Conservation (phyloP, 768 basidiomycete genomes). For the Myochromella boudieri region DNA sequence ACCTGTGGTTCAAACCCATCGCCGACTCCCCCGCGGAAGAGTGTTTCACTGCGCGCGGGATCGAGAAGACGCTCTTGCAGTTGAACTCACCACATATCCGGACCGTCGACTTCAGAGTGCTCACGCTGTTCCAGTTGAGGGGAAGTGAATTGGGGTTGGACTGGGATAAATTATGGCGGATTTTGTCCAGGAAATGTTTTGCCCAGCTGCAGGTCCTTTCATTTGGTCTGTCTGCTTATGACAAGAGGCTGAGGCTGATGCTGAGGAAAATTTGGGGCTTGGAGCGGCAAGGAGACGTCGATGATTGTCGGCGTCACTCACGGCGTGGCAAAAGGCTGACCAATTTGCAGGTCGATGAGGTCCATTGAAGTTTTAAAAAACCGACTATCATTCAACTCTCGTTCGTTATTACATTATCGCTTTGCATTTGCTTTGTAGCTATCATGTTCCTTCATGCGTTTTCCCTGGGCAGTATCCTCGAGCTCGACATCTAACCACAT, state of each 20-base stretch:
- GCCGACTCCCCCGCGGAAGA: constrained; percentile 14
- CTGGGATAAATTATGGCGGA: constrained; percentile 17
- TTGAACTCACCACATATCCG: constrained; percentile 15
- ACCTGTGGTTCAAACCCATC: constrained; percentile 20
- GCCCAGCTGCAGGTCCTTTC: constrained; percentile 10
- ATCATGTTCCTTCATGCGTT: too few species aligned
- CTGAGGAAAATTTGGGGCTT: constrained; percentile 16
- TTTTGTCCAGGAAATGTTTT: constrained; percentile 13
- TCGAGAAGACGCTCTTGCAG: constrained; percentile 18
- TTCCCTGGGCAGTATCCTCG: too few species aligned
- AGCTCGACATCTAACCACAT: too few species aligned
- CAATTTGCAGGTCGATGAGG: constrained; percentile 15
- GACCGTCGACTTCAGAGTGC: constrained; percentile 12
- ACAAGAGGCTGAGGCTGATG: constrained; percentile 13
- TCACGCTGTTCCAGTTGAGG: constrained; percentile 12
- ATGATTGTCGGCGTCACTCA: constrained; percentile 12
- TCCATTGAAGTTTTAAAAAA: constrained; percentile 2
- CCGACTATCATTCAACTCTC: too few species aligned
- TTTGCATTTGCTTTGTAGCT: too few species aligned
- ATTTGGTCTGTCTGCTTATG: constrained; percentile 13
- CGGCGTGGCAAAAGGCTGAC: constrained; percentile 13
- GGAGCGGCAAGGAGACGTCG: not conserved
- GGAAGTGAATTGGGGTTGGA: constrained; percentile 14
- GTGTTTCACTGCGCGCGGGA: constrained; percentile 15
- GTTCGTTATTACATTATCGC: too few species aligned